Evolutionary conservation across 169 alveolate species (phyloP).

Genomic region (Theileria annulata): DNA sequence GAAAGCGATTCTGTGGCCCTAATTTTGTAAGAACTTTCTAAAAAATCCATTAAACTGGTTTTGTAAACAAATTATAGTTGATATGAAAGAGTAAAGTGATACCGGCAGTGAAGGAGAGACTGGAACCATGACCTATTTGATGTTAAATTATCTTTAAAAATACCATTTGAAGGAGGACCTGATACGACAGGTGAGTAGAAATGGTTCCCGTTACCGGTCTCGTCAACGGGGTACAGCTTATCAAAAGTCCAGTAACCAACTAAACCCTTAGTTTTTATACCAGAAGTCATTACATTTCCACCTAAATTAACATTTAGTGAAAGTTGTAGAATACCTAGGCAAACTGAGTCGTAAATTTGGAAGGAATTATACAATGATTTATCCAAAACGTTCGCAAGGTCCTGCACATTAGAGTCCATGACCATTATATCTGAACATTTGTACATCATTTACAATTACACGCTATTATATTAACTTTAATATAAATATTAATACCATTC

Average conservation of each 20-base stretch:
- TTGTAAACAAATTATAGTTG: background rate
- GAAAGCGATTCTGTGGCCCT: constrained; percentile 32
- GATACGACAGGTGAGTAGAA: constrained; percentile 27
- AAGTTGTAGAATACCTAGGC: constrained; percentile 25
- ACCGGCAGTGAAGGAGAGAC: constrained; percentile 43
- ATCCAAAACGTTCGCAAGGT: constrained; percentile 21
- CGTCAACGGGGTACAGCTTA: constrained; percentile 51
- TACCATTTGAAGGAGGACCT: constrained; percentile 70
- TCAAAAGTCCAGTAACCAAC: constrained; percentile 65
- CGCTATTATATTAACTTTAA: background rate
- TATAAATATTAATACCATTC: background rate
- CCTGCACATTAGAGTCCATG: constrained; percentile 11
- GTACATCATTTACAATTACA: background rate
- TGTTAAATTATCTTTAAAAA: background rate
- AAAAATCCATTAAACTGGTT: background rate
- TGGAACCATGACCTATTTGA: constrained; percentile 57
- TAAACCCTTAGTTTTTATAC: constrained; percentile 33
- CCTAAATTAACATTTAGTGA: constrained; percentile 11
- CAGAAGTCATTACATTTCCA: constrained; percentile 23
- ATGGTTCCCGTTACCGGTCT: constrained; percentile 65
- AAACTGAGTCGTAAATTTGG: constrained; percentile 45
- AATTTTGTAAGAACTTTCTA: constrained; percentile 49
- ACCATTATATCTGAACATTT: constrained; percentile 8
- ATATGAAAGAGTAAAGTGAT: background rate
- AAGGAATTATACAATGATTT: constrained; percentile 30